Conservation (phyloP, 805 yeast genomes). For the Wickerhamomyces chaumierensis region DNA sequence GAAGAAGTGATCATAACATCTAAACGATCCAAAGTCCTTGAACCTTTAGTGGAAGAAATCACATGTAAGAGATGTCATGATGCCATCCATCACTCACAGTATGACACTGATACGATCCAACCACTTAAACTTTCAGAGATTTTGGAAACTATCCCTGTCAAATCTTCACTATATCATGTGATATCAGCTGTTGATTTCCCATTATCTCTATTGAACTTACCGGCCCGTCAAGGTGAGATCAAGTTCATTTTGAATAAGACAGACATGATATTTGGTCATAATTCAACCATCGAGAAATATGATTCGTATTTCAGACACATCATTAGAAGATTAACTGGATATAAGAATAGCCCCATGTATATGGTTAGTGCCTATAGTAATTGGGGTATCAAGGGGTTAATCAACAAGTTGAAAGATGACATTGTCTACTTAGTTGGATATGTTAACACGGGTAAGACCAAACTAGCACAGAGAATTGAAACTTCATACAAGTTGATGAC, state of each 20-base stretch:
- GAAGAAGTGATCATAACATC: not conserved
- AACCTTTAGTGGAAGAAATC: constrained; percentile 3
- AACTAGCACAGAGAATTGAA: constrained; percentile 40
- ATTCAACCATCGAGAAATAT: constrained; percentile 21
- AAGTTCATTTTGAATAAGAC: constrained; percentile 26
- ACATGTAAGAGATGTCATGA: constrained; percentile 48
- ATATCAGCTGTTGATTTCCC: constrained; percentile 70
- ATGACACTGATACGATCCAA: constrained; percentile 24
- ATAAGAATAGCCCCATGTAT: constrained; percentile 21
- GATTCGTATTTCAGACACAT: constrained; percentile 20
- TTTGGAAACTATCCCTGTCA: constrained; percentile 25
- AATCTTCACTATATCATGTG: constrained; percentile 44
- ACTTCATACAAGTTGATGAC: constrained; percentile 8
- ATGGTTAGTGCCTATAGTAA: constrained; percentile 38
- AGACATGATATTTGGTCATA: constrained; percentile 31
- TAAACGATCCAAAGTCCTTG: not conserved
- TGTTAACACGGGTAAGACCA: constrained; percentile 63
- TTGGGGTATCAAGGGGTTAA: constrained; percentile 39
- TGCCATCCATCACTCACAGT: constrained; percentile 32
- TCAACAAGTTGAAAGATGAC: constrained; percentile 22
- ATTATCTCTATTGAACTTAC: constrained; percentile 20
- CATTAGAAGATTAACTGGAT: constrained; percentile 23
- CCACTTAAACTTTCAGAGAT: constrained; percentile 21
- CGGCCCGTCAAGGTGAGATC: constrained; percentile 14
- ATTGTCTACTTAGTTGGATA: constrained; percentile 48